Evolutionary conservation across 805 yeast species (phyloP).

Genomic region (Cyberlindnera mycetangii): DNA sequence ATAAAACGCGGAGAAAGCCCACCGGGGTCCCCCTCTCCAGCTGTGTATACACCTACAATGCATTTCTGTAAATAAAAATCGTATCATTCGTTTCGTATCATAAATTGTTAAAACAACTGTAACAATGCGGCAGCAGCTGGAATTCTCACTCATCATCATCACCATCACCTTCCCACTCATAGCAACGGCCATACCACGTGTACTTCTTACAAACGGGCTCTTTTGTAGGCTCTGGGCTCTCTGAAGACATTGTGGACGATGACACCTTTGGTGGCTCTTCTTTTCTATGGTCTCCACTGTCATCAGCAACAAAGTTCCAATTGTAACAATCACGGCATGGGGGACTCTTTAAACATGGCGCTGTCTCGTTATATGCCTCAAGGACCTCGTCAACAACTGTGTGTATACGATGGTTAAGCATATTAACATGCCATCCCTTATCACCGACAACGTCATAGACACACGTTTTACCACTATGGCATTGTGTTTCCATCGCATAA

Average conservation of each 20-base stretch:
- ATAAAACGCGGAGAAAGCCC: no score
- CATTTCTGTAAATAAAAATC: no score
- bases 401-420: conserved; percentile 86
- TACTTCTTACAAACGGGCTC: conserved; percentile 29
- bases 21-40: background rate
- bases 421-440: conserved; percentile 85
- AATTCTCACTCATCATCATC: conserved; percentile 6
- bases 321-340: conserved; percentile 89
- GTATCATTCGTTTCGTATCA: background rate
- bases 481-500: conserved; percentile 94
- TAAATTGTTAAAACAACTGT: background rate
- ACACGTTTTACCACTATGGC: conserved; percentile 89
- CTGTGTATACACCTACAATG: background rate
- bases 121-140: background rate
- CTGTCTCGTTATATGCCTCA: conserved; percentile 68
- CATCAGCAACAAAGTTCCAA: conserved; percentile 67
- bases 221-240: conserved; percentile 20
- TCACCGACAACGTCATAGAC: conserved; percentile 87
- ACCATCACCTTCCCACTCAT: conserved; percentile 31
- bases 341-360: conserved; percentile 68
- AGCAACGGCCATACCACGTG: conserved; percentile 61
- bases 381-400: conserved; percentile 84
- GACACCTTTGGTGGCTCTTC: background rate
- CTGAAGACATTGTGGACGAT: background rate
- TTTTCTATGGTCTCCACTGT: background rate